phyloP scores from a whole-genome alignment of 805 yeast species.

The Metschnikowia matae region DNA sequence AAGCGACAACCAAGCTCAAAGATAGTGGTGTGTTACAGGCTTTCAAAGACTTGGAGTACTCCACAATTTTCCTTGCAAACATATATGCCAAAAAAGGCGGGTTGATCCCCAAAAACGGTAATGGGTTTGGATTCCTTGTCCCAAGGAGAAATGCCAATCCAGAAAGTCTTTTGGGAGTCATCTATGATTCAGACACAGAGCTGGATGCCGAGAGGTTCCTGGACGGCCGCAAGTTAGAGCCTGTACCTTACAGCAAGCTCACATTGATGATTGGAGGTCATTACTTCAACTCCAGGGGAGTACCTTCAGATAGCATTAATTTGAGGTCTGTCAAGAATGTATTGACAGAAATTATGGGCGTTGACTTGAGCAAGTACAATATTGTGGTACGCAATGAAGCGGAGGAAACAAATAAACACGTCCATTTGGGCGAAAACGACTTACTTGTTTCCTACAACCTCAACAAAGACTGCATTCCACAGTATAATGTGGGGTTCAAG shows the following conservation, averaged over 20 bases:
- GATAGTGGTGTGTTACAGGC: constrained; percentile 7
- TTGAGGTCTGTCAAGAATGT: constrained; percentile 26
- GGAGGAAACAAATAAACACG: constrained; percentile 6
- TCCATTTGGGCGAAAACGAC: constrained; percentile 22
- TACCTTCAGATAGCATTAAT: constrained; percentile 29
- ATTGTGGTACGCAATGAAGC: constrained; percentile 27
- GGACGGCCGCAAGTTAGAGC: constrained; percentile 13
- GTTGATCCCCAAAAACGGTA: constrained; percentile 32
- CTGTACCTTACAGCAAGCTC: constrained; percentile 54
- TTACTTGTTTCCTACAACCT: constrained; percentile 31
- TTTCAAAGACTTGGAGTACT: constrained; percentile 32
- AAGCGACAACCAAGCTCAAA: constrained; percentile 22
- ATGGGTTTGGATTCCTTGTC: constrained; percentile 86
- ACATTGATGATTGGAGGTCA: constrained; percentile 94
- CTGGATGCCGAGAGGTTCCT: constrained; percentile 33
- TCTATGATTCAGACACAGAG: constrained; percentile 85
- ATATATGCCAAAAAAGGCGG: constrained; percentile 44
- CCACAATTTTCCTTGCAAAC: constrained; percentile 62
- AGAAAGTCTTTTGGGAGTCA: constrained; percentile 72
- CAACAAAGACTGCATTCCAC: constrained; percentile 65
- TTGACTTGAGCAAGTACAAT: constrained; percentile 21
- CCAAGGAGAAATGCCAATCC: constrained; percentile 52
- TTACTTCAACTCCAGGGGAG: constrained; percentile 27
- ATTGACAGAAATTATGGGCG: constrained; percentile 22
- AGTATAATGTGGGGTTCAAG: constrained; percentile 65